Conservation (phyloP, 2,329 filamentous ascomycete genomes). For the Neofusicoccum cordaticola region DNA sequence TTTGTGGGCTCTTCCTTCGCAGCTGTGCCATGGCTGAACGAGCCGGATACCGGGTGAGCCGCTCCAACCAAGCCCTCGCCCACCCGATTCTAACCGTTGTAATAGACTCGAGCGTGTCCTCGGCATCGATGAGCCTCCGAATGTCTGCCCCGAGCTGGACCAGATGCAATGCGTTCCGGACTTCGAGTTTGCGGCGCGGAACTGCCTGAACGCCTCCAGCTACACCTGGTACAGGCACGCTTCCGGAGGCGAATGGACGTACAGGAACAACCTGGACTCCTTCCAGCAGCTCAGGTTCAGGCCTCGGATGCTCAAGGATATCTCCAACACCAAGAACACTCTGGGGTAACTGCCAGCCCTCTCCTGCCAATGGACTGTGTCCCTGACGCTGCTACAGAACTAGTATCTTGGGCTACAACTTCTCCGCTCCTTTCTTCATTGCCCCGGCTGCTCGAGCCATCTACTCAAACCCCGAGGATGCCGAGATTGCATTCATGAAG, state of each 20-base stretch:
- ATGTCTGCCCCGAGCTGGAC: conserved; percentile 44
- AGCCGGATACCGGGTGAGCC: conserved; percentile 32
- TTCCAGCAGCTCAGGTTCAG: conserved; percentile 50
- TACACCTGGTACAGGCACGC: conserved; percentile 60
- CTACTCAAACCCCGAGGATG: conserved; percentile 44
- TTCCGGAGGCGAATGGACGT: conserved; percentile 55
- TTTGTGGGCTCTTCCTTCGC: conserved; percentile 26
- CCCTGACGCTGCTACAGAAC: conserved; percentile 27
- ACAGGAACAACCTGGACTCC: conserved; percentile 57
- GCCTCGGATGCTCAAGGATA: conserved; percentile 51
- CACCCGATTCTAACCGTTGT: background rate
- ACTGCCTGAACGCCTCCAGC: conserved; percentile 45
- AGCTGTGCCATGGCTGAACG: conserved; percentile 33
- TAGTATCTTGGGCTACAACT: conserved; percentile 53
- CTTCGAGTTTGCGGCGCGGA: conserved; percentile 54
- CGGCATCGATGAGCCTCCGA: conserved; percentile 23
- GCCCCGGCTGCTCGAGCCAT: conserved; percentile 40
- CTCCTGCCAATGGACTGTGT: too few relatives aligned
- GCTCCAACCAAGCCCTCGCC: background rate
- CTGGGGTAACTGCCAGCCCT: conserved; percentile 21
- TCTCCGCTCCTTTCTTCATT: conserved; percentile 55
- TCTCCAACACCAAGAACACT: conserved; percentile 41
- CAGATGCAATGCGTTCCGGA: conserved; percentile 51
- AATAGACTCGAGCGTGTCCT: background rate
- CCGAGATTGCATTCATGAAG: conserved; percentile 50